These are phyloP conservation scores for Isabelozyma heimii DNA, from an alignment of 805 yeast genomes.

Conservation along the genomic window DNA sequence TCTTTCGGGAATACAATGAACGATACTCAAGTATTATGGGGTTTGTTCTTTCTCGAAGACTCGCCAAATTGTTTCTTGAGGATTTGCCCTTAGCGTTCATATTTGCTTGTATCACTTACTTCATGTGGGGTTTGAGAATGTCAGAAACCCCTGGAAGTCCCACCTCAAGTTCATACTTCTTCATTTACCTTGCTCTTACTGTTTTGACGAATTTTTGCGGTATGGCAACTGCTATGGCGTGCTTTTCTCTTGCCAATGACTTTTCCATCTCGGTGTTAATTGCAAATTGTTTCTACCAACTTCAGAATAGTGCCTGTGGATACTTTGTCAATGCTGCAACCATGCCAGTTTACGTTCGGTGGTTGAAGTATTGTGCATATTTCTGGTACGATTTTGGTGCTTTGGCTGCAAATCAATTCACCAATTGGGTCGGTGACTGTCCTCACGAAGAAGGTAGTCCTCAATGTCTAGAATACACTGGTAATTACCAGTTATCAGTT, in stretches of 20 bases:
- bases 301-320: slow-evolving; percentile 79
- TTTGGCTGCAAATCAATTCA: slow-evolving; percentile 60
- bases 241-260: slow-evolving; percentile 58
- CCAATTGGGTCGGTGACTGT: slow-evolving; percentile 60
- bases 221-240: slow-evolving; percentile 51
- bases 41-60: slow-evolving; percentile 60
- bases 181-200: slow-evolving; percentile 57
- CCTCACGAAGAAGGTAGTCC: slow-evolving; percentile 22
- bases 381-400: slow-evolving; percentile 81
- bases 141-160: slow-evolving; percentile 10
- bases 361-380: slow-evolving; percentile 77
- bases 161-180: slow-evolving; percentile 45
- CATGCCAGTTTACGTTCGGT: slow-evolving; percentile 82
- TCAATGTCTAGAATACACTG: slow-evolving; percentile 45
- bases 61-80: slow-evolving; percentile 65
- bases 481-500: slow-evolving; percentile 48
- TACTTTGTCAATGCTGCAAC: slow-evolving; percentile 69
- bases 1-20: slow-evolving; percentile 64
- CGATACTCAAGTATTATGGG: slow-evolving; percentile 65
- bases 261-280: slow-evolving; percentile 60
- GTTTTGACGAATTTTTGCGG: slow-evolving; percentile 57
- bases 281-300: slow-evolving; percentile 63
- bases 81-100: slow-evolving; percentile 62
- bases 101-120: slow-evolving; percentile 63
- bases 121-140: slow-evolving; percentile 69